Base-by-base conservation (phyloP, 495 filamentous ascomycete genomes). In the Corynascus novoguineensis region DNA sequence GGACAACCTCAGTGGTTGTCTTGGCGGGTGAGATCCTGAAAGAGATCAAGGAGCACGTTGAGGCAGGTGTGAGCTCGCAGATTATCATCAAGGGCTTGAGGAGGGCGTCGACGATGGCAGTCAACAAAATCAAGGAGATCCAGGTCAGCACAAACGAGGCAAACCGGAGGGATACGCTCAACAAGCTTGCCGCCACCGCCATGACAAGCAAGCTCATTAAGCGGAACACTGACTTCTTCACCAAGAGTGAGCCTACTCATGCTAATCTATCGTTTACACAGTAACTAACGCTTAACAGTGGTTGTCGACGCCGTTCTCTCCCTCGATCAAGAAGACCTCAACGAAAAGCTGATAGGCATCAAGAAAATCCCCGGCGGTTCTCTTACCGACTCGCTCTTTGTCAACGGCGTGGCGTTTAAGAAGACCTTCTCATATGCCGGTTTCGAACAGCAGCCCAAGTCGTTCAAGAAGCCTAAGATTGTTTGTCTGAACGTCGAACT, bases 131-230 rank as follows among this genome's bases (percentile, higher is more conserved):
- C 65, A 95, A 91, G 81, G 93, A 98, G 73, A 98, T 98, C 75
- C 86, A 89, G 27, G 83, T 97, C 57, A 87, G 85, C 72, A 95
- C 90, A 42, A 83, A 75, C 63, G 89, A 95, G 70, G 80, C 83
- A 40, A 95, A 92, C 75, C 86, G 88, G 75, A 83, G 90, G 60
- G 91, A 96, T 68, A 97, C 92, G 29, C 80, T 98, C 47, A 77
- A 78, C 71, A 92, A 95, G 67, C 78, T 98, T 64, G 93, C 93
- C 25, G 90, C 78, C 44, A 98, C 93, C n/a, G 93, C 93, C 58
- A 98, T 98, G 93, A 97, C 92, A 76, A 95, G 89, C 78, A 98
- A 98, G 78, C 81, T 98, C 59, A 97, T 98, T 74, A 95, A 98
- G 79, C 84, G 91, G 64, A 97, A 98, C 73, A 86, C 92, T 51